Base-by-base conservation (phyloP, 1,284 basidiomycete genomes). In the Rhizoctonia solani region DNA sequence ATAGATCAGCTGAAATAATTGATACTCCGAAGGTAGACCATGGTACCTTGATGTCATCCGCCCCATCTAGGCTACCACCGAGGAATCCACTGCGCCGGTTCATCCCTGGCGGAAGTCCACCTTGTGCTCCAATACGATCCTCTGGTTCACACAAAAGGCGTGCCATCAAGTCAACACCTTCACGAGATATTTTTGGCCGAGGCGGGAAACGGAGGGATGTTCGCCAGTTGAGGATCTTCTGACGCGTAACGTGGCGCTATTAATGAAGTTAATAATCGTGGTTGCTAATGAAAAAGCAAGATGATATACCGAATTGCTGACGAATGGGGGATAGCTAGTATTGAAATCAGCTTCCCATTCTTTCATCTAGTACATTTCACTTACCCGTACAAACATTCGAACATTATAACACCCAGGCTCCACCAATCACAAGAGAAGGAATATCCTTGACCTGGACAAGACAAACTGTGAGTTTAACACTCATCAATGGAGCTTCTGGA, bases 381-480 rank as follows among this genome's bases (percentile, higher is more conserved):
- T 72, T 75, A 90, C 88, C 92, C 92, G 73, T 92, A 95, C 74
- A 95, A 80, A 75, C 91, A 93, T 77, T 94, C 92, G 73, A 87
- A 92, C 85, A 93, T 88, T 75, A 97, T 96, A 63, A 96, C 90
- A 23, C 95, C 95, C 54, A 98, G 82, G 76, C 92, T 94, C 95
- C 96, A 98, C 95, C 95, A 98, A 75, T 98, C 95, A 76, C 93
- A 97, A 37, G 90, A 91, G 77, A 92, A 95, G 53, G 92, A 88
- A 78, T 98, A 98, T 25, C 95, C 95, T 74, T 90, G 88, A 19
- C 90, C 89, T 74, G n/a, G n/a, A n/a, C n/a, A n/a, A n/a, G n/a
- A n/a, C n/a, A n/a, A n/a, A n/a, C n/a, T n/a, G n/a, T n/a, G n/a
- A n/a, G n/a, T n/a, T n/a, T n/a, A n/a, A n/a, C n/a, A n/a, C n/a